Conservation (phyloP, 306 rosid genomes). For the Elaeagnus macrophylla region DNA sequence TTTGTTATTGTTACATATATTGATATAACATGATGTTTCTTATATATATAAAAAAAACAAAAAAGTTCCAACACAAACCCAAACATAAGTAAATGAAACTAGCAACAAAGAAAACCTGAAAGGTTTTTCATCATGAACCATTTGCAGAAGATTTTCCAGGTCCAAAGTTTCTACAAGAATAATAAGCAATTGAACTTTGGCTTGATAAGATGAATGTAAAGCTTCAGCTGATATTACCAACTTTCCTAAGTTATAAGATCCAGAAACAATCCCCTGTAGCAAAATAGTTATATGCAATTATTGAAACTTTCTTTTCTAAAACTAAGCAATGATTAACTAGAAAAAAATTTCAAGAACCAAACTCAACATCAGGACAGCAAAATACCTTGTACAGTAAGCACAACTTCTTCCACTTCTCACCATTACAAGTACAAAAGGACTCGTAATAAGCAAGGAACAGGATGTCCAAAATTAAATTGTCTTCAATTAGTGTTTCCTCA, state of each 20-base stretch:
- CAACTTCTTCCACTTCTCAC: constrained; percentile 62
- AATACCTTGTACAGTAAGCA: constrained; percentile 67
- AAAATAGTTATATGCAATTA: constrained; percentile 22
- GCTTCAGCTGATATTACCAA: constrained; percentile 66
- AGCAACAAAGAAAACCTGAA: constrained; percentile 47
- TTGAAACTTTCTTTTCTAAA: constrained; percentile 1
- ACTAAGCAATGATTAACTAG: not conserved
- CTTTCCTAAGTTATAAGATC: constrained; percentile 65
- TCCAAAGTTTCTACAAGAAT: constrained; percentile 77
- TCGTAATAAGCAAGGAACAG: constrained; percentile 78
- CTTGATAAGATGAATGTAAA: constrained; percentile 45
- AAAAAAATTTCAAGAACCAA: constrained; percentile 9
- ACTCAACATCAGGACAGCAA: constrained; percentile 11
- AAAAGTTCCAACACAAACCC: not conserved
- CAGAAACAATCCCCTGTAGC: constrained; percentile 63
- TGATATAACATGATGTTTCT: too few species aligned
- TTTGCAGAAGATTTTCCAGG: constrained; percentile 79
- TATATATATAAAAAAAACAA: not conserved
- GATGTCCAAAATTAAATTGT: constrained; percentile 76
- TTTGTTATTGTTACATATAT: too few species aligned
- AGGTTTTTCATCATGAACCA: constrained; percentile 87
- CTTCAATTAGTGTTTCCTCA: constrained; percentile 91
- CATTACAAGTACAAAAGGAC: constrained; percentile 61
- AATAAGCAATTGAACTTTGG: constrained; percentile 68
- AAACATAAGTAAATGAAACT: constrained; percentile 13